phyloP scores from a whole-genome alignment of 2,329 filamentous ascomycete genomes.

The Teratosphaeriaceae sp. region DNA sequence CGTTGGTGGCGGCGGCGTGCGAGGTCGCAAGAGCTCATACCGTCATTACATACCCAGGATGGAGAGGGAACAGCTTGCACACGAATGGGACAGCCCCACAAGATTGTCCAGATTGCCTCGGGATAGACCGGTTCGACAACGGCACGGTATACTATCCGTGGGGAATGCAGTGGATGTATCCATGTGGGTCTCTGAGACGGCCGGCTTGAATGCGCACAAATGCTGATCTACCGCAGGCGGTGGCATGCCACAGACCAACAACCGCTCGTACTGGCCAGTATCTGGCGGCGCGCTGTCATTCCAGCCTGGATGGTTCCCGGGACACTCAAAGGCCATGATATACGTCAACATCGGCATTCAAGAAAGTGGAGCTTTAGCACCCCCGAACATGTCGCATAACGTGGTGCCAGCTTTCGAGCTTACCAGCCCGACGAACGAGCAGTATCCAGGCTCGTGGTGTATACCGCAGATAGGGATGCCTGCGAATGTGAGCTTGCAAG shows the following conservation, averaged over 20 bases:
- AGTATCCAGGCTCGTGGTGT: conserved; percentile 79
- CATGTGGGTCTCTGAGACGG: no score
- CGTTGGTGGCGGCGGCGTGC: conserved; percentile 2
- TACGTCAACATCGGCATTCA: conserved; percentile 87
- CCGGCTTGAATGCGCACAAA: neutral
- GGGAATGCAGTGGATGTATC: conserved; percentile 93
- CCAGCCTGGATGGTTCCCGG: conserved; percentile 94
- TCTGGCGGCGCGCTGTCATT: conserved; percentile 80
- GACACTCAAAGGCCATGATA: conserved; percentile 73
- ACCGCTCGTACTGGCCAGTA: conserved; percentile 89
- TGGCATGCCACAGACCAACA: conserved; percentile 67
- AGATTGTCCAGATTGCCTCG: conserved; percentile 37
- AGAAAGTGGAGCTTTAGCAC: conserved; percentile 41
- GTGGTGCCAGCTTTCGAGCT: conserved; percentile 81
- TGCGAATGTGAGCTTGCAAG: conserved; percentile 55
- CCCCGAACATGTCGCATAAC: conserved; percentile 77
- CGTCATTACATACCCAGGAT: conserved; percentile 81
- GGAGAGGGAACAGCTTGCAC: conserved; percentile 78
- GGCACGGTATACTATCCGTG: conserved; percentile 59
- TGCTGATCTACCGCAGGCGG: conserved; percentile 55
- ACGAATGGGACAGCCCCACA: conserved; percentile 55
- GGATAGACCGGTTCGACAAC: conserved; percentile 38
- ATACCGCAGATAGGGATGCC: conserved; percentile 85
- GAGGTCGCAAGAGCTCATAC: conserved; percentile 55
- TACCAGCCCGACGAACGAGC: conserved; percentile 68